Base-by-base conservation (phyloP, 1,139 yeast genomes). In the Suhomyces bribrorum region DNA sequence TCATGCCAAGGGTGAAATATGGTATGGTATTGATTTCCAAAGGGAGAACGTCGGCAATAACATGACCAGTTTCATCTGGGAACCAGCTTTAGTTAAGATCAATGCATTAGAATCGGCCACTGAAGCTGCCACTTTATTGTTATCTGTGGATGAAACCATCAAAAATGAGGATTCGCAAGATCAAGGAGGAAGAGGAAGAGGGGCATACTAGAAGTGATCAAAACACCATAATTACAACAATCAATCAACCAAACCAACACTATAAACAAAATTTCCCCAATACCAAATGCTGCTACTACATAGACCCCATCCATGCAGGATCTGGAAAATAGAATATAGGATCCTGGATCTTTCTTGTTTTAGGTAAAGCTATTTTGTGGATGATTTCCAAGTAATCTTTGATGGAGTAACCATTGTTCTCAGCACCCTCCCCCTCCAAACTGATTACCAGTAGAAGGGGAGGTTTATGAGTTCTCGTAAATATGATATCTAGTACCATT, bases 61-160 rank as follows among this genome's bases (percentile, higher is more conserved):
- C 61, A 80, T 89, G 73, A 82, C 79, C 43, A 79, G 75, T 47
- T 92, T 88, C 58, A 95, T 92, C 45, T 92, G 99, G 99, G 99
- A 92, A 64, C 99, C 99, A 5, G 83, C 97, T 27, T 76, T 92
- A 54, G 96, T 92, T 37, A 92, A 92, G 68, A 79, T 82, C 48
- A 94, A 92, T 61, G 97, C 98, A n/a, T 69, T 94, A 46, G 85
- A 82, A 58, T 83, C 95, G 51, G 98, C 99, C 17, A 85, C 96
- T n/a, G 99, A 92, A 63, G 98, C 98, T 27, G 96, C 97, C 7
- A 84, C 88, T 44, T 72, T 92, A 56, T 86, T 92, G 53, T 75
- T 92, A 50, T 83, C 95, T 14, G 96, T 92, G 40, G 99, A 92
- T 62, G 98, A 92, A 70, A 92, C 98, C 13, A 89, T 92, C 51